Evolutionary conservation across 768 basidiomycete species (phyloP), one percentile per base, ranked within the genome.

Genomic region (Pleurotus giganteus): DNA sequence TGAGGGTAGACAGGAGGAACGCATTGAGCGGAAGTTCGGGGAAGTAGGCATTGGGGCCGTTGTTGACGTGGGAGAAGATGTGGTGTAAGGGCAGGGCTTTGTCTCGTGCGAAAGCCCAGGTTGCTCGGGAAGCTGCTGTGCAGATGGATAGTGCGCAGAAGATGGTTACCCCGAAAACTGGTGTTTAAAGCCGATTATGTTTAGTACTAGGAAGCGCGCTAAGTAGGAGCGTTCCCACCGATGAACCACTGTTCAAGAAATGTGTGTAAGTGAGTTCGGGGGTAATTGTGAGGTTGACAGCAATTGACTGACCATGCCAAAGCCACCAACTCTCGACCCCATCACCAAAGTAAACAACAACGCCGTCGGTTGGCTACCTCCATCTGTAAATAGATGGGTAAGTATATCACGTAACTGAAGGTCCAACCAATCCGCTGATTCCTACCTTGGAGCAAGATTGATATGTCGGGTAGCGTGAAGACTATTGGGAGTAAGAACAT

Each of bases 21-120:
- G 85, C 83, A 59, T 85, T 81, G 37, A 85, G 68, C 0, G 85
- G 85, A 4, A 85, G 76, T 58, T 78, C 79, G 26, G 69, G 63
- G 7, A 71, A 56, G 34, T 65, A 59, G 19, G 47, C 26, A 31
- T 61, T 61, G 28, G 70, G 64, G 37, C 70, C 56, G 6, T 68
- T 64, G 37, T 72, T 71, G 61, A 87, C 72, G 46, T 68, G 69
- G 5, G 77, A 68, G 70, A 85, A 85, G 54, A 71, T 61, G 9
- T 56, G 46, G 31, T 79, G 74, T 39, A 80, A 75, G 1, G 85
- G 86, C 37, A 88, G 81, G 1, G 82, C 86, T 56, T 76, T 76
- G 68, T 88, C 86, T 2, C 86, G 76, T 0, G 85, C 81, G 64
- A 88, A 88, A 43, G 82, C 82, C 86, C 85, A 88, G 2, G 85